Conservation (phyloP, 2,329 filamentous ascomycete genomes). For the Myriosclerotinia scirpicola region DNA sequence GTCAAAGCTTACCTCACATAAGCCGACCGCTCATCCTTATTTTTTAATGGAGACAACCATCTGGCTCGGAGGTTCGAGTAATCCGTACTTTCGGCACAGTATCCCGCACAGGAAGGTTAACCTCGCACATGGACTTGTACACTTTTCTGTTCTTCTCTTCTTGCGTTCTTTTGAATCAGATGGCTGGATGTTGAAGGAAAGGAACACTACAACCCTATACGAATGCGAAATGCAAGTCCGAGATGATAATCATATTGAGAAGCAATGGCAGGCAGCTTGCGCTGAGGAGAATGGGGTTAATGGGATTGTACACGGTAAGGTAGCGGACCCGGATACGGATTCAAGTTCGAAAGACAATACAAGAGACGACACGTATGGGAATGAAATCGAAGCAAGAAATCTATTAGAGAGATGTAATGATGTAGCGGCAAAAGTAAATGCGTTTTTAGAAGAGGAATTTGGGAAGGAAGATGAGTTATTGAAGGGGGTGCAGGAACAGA, state of each 20-base stretch:
- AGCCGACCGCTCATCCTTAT: background rate
- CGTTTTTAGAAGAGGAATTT: conserved; percentile 36
- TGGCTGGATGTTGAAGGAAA: background rate
- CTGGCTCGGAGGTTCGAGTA: background rate
- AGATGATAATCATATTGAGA: conserved; percentile 14
- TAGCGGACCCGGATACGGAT: conserved; percentile 6
- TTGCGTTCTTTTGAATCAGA: conserved; percentile 8
- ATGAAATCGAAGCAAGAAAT: background rate
- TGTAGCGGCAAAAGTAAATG: conserved; percentile 35
- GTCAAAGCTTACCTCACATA: conserved; percentile 21
- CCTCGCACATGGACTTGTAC: background rate
- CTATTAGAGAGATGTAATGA: conserved; percentile 30
- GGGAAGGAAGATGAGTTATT: conserved; percentile 32
- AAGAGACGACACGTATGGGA: rapidly evolving
- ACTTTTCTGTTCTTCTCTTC: background rate
- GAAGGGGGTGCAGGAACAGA: conserved; percentile 65
- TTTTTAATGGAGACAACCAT: background rate
- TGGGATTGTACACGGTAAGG: background rate
- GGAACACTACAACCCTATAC: background rate
- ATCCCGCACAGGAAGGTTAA: background rate
- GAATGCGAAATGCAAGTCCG: conserved; percentile 9
- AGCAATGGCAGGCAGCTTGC: conserved; percentile 18
- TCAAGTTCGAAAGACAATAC: background rate
- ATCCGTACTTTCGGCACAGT: background rate
- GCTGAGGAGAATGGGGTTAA: background rate